Evolutionary conservation across 805 yeast genomes (phyloP).

Genomic region (Candida peoriensis): DNA sequence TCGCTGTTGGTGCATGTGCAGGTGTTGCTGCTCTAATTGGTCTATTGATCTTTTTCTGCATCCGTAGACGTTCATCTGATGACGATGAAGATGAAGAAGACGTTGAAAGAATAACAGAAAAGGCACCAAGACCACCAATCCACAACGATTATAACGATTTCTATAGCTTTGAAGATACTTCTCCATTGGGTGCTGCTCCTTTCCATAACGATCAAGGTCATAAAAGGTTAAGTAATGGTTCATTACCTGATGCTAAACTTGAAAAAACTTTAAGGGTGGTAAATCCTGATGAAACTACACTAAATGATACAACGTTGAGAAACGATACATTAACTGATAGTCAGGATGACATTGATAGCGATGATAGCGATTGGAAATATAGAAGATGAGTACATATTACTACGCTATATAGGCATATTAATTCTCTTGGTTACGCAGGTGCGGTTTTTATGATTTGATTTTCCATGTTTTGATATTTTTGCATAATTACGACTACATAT

Average conservation of each 20-base stretch:
- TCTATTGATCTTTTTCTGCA: slow-evolving; percentile 13
- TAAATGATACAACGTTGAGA: slow-evolving; percentile 7
- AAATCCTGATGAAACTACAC: slow-evolving; percentile 32
- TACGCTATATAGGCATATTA: too few relatives aligned
- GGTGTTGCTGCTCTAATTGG: slow-evolving; percentile 38
- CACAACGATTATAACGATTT: slow-evolving; percentile 4
- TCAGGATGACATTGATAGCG: slow-evolving; percentile 5
- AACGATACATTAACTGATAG: not conserved
- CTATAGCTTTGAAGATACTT: slow-evolving; percentile 5
- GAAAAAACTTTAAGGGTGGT: slow-evolving; percentile 46
- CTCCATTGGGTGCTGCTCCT: slow-evolving; percentile 2
- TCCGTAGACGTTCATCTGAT: slow-evolving; percentile 10
- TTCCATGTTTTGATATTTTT: too few relatives aligned
- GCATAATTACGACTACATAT: too few relatives aligned
- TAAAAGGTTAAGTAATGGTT: slow-evolving; percentile 48
- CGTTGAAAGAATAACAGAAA: slow-evolving; percentile 6
- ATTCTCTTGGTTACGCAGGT: too few relatives aligned
- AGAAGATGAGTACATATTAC: too few relatives aligned
- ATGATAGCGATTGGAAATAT: slow-evolving; percentile 8
- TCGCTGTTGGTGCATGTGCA: slow-evolving; percentile 48
- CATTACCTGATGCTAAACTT: slow-evolving; percentile 46
- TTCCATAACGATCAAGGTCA: slow-evolving; percentile 28
- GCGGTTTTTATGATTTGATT: too few relatives aligned
- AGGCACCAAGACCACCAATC: slow-evolving; percentile 9
- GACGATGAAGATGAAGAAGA: slow-evolving; percentile 15